phyloP scores from a whole-genome alignment of 192 early-diverging fungal genomes.

The Rhizophlyctis rosea region DNA sequence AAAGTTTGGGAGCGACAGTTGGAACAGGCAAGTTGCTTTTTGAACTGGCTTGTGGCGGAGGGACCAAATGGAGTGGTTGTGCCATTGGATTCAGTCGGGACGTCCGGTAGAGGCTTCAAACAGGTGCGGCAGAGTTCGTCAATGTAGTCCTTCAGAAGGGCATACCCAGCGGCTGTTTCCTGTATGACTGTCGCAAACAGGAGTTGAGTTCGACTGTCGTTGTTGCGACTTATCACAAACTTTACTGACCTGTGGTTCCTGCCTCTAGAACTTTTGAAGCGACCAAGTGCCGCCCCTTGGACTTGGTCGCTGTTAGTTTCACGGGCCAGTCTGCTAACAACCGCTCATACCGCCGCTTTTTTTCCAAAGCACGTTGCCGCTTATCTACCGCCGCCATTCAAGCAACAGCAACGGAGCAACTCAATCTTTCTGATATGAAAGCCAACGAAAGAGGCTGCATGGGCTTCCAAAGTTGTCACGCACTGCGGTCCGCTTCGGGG shows the following conservation, averaged over 20 bases:
- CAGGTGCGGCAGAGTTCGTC: conserved; percentile 26
- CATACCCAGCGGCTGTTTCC: conserved; percentile 13
- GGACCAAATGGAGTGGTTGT: background rate
- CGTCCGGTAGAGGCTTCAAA: background rate
- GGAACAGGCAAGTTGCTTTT: conserved; percentile 9
- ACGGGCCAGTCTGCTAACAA: background rate
- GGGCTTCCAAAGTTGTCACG: too few species aligned
- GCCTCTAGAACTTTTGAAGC: background rate
- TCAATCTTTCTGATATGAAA: too few species aligned
- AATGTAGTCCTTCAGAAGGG: conserved; percentile 15
- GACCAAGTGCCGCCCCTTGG: conserved; percentile 27
- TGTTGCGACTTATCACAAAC: too few species aligned
- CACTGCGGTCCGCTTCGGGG: too few species aligned
- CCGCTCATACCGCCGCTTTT: conserved; percentile 5
- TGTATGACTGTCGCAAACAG: conserved; percentile 8
- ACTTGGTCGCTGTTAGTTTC: conserved; percentile 12
- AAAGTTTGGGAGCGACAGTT: conserved; percentile 25
- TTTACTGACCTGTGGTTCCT: too few species aligned
- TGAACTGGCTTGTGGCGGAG: background rate
- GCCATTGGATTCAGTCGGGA: background rate
- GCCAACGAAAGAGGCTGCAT: too few species aligned
- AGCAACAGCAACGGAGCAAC: too few species aligned
- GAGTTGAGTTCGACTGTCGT: background rate
- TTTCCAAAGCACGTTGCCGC: conserved; percentile 3
- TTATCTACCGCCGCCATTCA: background rate